Evolutionary conservation across 2,329 filamentous ascomycete species (phyloP).

Genomic region (Neofusicoccum ribis): DNA sequence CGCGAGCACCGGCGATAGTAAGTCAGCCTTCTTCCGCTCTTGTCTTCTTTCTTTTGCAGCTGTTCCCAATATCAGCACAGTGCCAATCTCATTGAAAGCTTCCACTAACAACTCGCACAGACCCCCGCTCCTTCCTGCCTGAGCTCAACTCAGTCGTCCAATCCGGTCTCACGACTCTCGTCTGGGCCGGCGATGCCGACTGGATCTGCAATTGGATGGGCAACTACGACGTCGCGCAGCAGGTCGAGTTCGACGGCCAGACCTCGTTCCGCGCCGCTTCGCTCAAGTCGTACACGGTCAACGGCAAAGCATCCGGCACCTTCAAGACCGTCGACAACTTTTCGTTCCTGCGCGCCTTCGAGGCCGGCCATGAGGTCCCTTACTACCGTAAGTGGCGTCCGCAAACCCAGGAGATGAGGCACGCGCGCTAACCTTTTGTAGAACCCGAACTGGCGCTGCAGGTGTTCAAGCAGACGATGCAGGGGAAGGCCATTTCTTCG

Average conservation of each 20-base stretch:
- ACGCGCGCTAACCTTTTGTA: conserved; percentile 19
- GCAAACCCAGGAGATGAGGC: too few species aligned
- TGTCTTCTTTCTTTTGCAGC: too few species aligned
- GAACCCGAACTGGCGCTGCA: conserved; percentile 48
- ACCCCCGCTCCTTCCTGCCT: conserved; percentile 14
- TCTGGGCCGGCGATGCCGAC: conserved; percentile 45
- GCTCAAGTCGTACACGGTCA: conserved; percentile 49
- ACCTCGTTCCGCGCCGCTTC: conserved; percentile 42
- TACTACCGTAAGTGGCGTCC: conserved; percentile 30
- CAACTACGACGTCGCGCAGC: conserved; percentile 45
- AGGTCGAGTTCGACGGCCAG: conserved; percentile 45
- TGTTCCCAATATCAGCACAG: too few species aligned
- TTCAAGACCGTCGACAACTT: conserved; percentile 55
- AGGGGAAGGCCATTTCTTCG: conserved; percentile 35
- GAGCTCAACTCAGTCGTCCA: conserved; percentile 17
- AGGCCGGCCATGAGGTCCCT: conserved; percentile 46
- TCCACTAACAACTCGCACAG: background rate
- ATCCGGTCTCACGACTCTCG: background rate
- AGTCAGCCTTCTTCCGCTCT: background rate
- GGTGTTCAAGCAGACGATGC: conserved; percentile 50
- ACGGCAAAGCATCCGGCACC: conserved; percentile 48
- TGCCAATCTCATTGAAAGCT: background rate
- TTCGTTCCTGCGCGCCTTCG: conserved; percentile 51
- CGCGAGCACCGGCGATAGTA: conserved; percentile 9
- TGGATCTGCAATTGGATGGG: conserved; percentile 49